phyloP scores from a whole-genome alignment of 108 stramenopile species.

The Pseudonitzschia delicatissima region DNA sequence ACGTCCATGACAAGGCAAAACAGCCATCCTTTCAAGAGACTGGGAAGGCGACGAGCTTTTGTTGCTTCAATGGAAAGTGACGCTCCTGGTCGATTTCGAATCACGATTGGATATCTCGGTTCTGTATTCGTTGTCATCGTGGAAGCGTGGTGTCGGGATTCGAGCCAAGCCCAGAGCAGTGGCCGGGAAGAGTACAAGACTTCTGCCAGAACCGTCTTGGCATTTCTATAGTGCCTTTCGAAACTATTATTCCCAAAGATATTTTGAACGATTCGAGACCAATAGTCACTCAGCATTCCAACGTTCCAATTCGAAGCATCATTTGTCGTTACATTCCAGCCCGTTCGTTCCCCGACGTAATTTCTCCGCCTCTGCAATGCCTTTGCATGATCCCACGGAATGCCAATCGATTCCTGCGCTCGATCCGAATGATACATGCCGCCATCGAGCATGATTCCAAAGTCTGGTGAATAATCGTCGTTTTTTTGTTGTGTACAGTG shows the following conservation, averaged over 20 bases:
- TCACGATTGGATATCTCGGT: no score
- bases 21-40: conserved; percentile 17
- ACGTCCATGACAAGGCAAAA: conserved; percentile 35
- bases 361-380: conserved; percentile 12
- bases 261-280: no score
- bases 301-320: not conserved
- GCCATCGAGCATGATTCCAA: conserved; percentile 30
- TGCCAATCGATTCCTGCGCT: not conserved
- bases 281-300: no score
- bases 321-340: not conserved
- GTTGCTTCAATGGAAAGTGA: no score
- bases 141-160: conserved; percentile 5
- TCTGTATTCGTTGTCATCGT: not conserved
- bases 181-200: conserved; percentile 41
- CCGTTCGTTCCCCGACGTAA: conserved; percentile 45
- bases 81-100: no score
- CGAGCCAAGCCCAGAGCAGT: conserved; percentile 32
- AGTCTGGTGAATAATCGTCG: not conserved
- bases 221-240: not conserved
- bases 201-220: conserved; percentile 24
- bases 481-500: no score
- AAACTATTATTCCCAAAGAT: not conserved
- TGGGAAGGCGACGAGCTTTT: no score
- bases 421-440: conserved; percentile 24
- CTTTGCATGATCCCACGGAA: conserved; percentile 15